Evolutionary conservation across 2,329 filamentous ascomycete species (phyloP).

Genomic region (Sporothrix phasma): DNA sequence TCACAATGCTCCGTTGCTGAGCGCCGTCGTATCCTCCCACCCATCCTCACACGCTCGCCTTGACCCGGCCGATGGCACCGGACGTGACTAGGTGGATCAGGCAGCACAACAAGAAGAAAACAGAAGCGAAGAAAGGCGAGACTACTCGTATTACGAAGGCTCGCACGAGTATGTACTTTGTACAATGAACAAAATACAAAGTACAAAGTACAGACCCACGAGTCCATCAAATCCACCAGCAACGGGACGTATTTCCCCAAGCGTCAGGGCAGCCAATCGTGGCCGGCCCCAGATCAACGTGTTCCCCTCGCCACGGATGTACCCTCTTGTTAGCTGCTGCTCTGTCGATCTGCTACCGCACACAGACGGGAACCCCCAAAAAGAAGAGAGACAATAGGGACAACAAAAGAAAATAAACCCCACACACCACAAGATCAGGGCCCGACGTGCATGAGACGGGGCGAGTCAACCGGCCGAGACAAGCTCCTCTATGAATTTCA

Average conservation of each 20-base stretch:
- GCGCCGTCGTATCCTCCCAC: not conserved
- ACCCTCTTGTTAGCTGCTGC: not conserved
- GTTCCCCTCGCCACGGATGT: not conserved
- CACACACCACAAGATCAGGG: not conserved
- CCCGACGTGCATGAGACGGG: constrained; percentile 1
- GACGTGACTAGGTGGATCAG: constrained; percentile 1
- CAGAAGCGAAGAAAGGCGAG: not conserved
- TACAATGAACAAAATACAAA: no score
- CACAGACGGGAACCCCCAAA: not conserved
- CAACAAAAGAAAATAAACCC: not conserved
- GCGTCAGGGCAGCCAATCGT: constrained; percentile 12
- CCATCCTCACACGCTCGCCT: not conserved
- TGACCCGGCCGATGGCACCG: not conserved
- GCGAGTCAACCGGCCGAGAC: not conserved
- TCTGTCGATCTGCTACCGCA: constrained; percentile 6
- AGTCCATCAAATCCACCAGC: not conserved
- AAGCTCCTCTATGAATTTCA: not conserved
- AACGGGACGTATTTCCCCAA: not conserved
- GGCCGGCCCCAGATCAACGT: constrained; percentile 4
- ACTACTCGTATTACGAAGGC: no score
- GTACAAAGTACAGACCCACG: no score
- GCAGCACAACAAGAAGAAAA: not conserved
- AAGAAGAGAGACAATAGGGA: not conserved
- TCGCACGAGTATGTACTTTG: no score
- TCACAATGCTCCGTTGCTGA: not conserved